Conservation (phyloP, 805 yeast genomes). For the Scheffersomyces coipomensis region DNA sequence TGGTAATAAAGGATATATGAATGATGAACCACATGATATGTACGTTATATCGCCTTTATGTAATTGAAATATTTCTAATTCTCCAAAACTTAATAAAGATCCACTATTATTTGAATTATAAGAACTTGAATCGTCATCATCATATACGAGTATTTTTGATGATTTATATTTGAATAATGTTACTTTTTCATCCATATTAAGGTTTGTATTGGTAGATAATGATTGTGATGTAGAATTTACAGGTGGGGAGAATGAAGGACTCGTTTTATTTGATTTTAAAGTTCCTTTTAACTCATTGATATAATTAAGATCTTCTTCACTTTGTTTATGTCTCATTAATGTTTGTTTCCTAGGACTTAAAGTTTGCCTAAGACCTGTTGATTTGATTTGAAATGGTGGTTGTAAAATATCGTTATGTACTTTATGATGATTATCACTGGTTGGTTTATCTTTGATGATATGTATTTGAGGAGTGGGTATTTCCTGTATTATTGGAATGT, state of each 20-base stretch:
- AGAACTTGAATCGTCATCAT: too few relatives aligned
- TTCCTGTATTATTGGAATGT: too few relatives aligned
- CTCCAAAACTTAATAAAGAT: constrained; percentile 58
- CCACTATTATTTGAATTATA: constrained; percentile 29
- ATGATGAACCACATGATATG: constrained; percentile 61
- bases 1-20: constrained; percentile 74
- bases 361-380: not conserved
- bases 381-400: not conserved
- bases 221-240: not conserved
- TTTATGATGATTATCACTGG: too few relatives aligned
- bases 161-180: constrained; percentile 31
- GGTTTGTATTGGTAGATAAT: not conserved
- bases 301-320: constrained; percentile 19
- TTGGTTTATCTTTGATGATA: too few relatives aligned
- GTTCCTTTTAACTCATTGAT: constrained; percentile 20
- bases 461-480: too few relatives aligned
- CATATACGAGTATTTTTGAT: constrained; percentile 35
- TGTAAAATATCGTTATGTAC: not conserved
- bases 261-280: constrained; percentile 13
- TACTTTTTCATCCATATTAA: constrained; percentile 34
- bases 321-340: constrained; percentile 35
- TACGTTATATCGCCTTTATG: constrained; percentile 59
- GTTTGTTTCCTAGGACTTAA: constrained; percentile 40
- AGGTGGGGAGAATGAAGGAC: not conserved
- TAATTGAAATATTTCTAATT: constrained; percentile 56